phyloP scores from a whole-genome alignment of 371 early-diverging fungal species.

The Haplosporangium sp. region DNA sequence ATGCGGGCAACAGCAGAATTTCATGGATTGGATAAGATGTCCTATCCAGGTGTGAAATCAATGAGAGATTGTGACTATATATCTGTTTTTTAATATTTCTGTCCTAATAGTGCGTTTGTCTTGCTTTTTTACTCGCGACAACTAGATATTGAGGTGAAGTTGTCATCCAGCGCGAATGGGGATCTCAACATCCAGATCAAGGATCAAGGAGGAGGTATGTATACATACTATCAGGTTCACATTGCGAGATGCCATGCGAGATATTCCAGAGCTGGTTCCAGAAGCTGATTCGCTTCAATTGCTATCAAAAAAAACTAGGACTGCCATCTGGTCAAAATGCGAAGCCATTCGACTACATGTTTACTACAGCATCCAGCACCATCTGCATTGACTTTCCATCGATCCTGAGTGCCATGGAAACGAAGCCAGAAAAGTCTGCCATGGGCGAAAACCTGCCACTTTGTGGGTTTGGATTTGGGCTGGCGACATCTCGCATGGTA shows the following conservation, averaged over 20 bases:
- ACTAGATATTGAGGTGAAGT: constrained; percentile 35
- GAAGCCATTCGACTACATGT: constrained; percentile 45
- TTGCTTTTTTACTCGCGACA: not conserved
- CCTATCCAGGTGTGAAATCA: constrained; percentile 38
- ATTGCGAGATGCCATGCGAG: too few relatives aligned
- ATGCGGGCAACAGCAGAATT: constrained; percentile 56
- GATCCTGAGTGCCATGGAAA: constrained; percentile 43
- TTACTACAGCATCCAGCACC: constrained; percentile 50
- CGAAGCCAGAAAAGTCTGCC: constrained; percentile 32
- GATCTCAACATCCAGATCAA: constrained; percentile 39
- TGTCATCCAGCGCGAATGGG: constrained; percentile 20
- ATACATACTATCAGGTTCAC: not conserved
- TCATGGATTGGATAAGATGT: constrained; percentile 40
- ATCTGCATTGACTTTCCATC: constrained; percentile 49
- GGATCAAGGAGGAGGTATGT: constrained; percentile 47
- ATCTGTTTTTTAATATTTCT: not conserved
- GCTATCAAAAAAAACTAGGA: constrained; percentile 7
- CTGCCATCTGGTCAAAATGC: constrained; percentile 20
- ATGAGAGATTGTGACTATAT: not conserved
- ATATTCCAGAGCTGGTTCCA: too few relatives aligned
- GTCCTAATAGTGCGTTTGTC: not conserved
- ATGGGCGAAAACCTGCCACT: constrained; percentile 49
- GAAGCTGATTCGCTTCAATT: not conserved
- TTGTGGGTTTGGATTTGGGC: constrained; percentile 54
- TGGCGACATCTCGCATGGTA: constrained; percentile 49